These are phyloP conservation scores for Trichosporon ovoides DNA, from an alignment of 1,284 basidiomycete species.

Conservation along the genomic window DNA sequence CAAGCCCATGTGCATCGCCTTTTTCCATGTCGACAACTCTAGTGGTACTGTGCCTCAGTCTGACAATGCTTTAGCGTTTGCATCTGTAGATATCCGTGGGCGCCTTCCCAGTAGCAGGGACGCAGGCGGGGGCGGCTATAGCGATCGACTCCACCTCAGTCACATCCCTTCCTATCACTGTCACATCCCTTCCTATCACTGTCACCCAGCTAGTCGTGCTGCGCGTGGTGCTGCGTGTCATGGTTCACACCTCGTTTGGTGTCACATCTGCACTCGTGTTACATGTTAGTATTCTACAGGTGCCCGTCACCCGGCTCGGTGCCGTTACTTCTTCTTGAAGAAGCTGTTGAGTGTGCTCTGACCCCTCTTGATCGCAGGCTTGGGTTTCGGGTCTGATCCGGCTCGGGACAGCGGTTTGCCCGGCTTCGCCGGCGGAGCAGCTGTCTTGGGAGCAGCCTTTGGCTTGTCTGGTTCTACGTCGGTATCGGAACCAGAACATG, in stretches of 20 bases:
- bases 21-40: too few relatives aligned
- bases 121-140: too few relatives aligned
- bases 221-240: too few relatives aligned
- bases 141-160: too few relatives aligned
- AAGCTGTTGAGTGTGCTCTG: conserved; percentile 40
- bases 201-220: too few relatives aligned
- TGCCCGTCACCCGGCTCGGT: background rate
- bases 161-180: too few relatives aligned
- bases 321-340: conserved; percentile 37
- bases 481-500: conserved; percentile 31
- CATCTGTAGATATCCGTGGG: too few relatives aligned
- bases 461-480: conserved; percentile 18
- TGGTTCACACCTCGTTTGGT: background rate
- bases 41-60: too few relatives aligned
- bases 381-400: conserved; percentile 6
- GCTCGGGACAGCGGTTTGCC: conserved; percentile 1
- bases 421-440: background rate
- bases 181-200: too few relatives aligned
- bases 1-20: too few relatives aligned
- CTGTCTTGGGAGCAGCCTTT: conserved; percentile 2
- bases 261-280: background rate
- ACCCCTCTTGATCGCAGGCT: conserved; percentile 15
- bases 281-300: conserved; percentile 28
- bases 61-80: too few relatives aligned
- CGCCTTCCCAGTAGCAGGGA: too few relatives aligned